Conservation (phyloP, 2,329 filamentous ascomycete genomes). For the Capronia coronata region DNA sequence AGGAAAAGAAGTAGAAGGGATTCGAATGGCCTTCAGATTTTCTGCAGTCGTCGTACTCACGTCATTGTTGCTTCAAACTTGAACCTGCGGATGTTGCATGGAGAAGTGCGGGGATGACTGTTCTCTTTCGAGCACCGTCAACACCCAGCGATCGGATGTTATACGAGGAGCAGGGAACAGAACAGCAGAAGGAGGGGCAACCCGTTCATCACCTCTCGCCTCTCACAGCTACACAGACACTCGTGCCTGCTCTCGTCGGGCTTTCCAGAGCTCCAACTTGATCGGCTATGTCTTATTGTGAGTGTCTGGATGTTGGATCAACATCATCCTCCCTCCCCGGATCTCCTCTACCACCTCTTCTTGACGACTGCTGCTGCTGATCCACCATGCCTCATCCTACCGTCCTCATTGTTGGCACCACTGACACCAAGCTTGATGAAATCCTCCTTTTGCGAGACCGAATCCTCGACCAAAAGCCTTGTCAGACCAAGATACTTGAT, state of each 20-base stretch:
- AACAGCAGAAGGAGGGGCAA: neutral
- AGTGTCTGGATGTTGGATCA: neutral
- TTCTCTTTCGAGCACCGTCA: neutral
- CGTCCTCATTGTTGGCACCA: constrained; percentile 56
- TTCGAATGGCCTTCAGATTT: too few relatives aligned
- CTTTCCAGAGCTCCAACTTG: neutral
- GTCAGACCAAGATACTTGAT: constrained; percentile 48
- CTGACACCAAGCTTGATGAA: constrained; percentile 59
- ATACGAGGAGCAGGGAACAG: neutral
- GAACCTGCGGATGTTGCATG: neutral
- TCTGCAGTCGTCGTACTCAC: too few relatives aligned
- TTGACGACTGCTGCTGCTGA: neutral
- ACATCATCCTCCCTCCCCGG: neutral
- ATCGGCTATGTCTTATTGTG: neutral
- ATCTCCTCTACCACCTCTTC: neutral
- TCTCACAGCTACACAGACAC: neutral
- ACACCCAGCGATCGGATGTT: neutral
- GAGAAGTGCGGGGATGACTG: neutral
- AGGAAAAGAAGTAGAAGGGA: neutral
- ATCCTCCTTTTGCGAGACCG: constrained; percentile 49
- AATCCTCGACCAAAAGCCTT: constrained; percentile 35
- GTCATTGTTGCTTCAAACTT: too few relatives aligned
- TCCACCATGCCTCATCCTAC: constrained; percentile 32
- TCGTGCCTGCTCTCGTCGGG: neutral
- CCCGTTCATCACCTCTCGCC: neutral